A percentile compares a stretch with the other conserved stretches of the same genome.
Evolutionary conservation across 2,329 filamentous ascomycete genomes (phyloP).

Genomic region (Cladosporium velox): DNA sequence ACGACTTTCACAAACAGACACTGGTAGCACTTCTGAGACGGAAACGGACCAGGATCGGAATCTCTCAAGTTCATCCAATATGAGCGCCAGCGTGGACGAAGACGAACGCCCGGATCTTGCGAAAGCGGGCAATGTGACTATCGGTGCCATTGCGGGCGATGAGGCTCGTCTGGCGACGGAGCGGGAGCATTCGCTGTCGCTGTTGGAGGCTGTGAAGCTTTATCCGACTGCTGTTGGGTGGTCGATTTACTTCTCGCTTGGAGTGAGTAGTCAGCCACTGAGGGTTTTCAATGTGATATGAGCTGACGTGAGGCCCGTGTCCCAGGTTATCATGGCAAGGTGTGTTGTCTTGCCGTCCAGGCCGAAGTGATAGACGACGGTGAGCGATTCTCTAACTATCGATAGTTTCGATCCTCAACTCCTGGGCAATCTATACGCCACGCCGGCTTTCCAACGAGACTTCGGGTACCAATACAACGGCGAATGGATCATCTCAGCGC

Average conservation of each 20-base stretch:
- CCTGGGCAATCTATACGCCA: constrained; percentile 63
- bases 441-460: constrained; percentile 58
- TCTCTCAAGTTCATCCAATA: neutral
- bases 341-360: neutral
- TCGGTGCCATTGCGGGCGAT: constrained; percentile 34
- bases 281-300: neutral
- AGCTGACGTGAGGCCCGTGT: neutral
- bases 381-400: neutral
- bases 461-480: constrained; percentile 56
- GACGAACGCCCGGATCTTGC: neutral
- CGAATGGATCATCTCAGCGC: constrained; percentile 40
- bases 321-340: constrained; percentile 51
- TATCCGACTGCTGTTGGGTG: constrained; percentile 54
- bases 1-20: neutral
- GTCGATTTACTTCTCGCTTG: constrained; percentile 62
- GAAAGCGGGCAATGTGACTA: constrained; percentile 15
- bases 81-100: neutral
- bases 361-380: neutral
- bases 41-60: neutral
- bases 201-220: constrained; percentile 41
- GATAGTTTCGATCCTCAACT: constrained; percentile 64
- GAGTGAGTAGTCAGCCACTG: constrained; percentile 43
- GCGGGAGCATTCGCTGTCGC: constrained; percentile 32
- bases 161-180: constrained; percentile 31
- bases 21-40: neutral